Evolutionary conservation across 768 basidiomycete genomes (phyloP).

Genomic region (Kondoa malvinella): DNA sequence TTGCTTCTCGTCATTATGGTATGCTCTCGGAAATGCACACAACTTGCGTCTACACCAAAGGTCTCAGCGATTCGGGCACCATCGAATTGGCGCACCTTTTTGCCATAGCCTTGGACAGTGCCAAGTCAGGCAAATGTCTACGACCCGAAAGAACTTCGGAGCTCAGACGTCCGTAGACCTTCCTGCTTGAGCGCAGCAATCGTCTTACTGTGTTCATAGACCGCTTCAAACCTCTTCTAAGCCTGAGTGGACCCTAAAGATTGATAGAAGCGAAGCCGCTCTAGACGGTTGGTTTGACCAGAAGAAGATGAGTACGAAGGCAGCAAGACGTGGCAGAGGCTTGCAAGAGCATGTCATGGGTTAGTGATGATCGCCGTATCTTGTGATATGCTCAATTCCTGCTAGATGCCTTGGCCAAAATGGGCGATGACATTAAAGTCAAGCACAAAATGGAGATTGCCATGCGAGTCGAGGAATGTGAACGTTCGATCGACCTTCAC

Average conservation of each 20-base stretch:
- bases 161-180: not conserved
- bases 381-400: not conserved
- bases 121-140: constrained; percentile 1
- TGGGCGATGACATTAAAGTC: not conserved
- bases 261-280: not conserved
- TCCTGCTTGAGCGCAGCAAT: not conserved
- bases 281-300: not conserved
- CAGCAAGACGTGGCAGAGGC: not conserved
- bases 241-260: not conserved
- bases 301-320: not conserved
- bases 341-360: not conserved
- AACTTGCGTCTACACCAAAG: not conserved
- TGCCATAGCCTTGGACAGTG: not conserved
- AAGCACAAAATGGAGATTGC: not conserved
- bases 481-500: not conserved
- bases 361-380: not conserved
- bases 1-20: not conserved
- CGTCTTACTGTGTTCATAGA: not conserved
- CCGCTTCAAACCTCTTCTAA: not conserved
- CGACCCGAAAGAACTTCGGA: not conserved
- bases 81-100: constrained; percentile 3
- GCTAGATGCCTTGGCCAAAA: not conserved
- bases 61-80: not conserved
- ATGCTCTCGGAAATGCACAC: not conserved
- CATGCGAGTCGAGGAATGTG: not conserved